These are phyloP conservation scores for Populus nigra DNA, from an alignment of 345 rosid genomes.

Conservation along the genomic window DNA sequence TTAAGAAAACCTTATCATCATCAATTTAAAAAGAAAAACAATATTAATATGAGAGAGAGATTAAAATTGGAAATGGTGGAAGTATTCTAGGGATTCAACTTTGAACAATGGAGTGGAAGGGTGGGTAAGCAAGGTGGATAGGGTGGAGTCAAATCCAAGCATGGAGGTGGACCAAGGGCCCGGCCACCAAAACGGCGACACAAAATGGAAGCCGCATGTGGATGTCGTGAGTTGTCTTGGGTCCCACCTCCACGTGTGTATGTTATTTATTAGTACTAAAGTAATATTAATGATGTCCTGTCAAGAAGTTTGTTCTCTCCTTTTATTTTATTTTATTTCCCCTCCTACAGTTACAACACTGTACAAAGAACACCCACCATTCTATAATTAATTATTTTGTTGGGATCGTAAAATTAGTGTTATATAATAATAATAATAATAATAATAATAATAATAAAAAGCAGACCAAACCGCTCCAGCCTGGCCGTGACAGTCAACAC, in stretches of 20 bases:
- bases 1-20: no score
- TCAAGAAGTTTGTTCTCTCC: no score
- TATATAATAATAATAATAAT: neutral
- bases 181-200: conserved; percentile 74
- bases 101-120: neutral
- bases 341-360: no score
- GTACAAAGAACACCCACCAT: no score
- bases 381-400: neutral
- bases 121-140: neutral
- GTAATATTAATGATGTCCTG: neutral
- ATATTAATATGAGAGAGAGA: no score
- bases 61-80: neutral
- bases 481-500: conserved; percentile 42
- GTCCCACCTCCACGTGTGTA: conserved; percentile 37
- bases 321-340: no score
- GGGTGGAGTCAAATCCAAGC: conserved; percentile 26
- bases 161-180: conserved; percentile 26
- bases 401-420: conserved; percentile 4
- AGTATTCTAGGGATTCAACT: neutral
- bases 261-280: neutral
- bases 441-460: neutral
- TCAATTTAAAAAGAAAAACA: no score
- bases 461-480: conserved; percentile 22
- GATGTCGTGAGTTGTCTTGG: conserved; percentile 19
- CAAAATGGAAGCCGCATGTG: conserved; percentile 49